A percentile compares a stretch with the other conserved stretches of the same genome.
Conservation (phyloP, 1,139 yeast species). For the Sugiyamaella novakii region DNA sequence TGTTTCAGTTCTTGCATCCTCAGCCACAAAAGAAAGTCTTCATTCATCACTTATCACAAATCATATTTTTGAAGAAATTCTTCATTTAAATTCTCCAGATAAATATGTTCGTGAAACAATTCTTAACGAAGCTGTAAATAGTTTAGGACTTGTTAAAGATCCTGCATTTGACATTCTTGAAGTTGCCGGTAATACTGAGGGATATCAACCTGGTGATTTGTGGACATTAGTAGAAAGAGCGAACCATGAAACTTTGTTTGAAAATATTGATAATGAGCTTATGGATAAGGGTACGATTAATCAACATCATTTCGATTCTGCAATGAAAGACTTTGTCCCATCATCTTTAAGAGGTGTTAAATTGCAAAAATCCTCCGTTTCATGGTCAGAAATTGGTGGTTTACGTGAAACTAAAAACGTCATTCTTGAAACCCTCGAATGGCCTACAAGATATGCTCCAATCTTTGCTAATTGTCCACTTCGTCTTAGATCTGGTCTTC, state of each 20-base stretch:
- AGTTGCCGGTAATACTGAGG: slow-evolving; percentile 78
- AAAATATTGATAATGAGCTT: slow-evolving; percentile 23
- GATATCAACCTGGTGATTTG: slow-evolving; percentile 83
- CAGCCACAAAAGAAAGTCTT: slow-evolving; percentile 65
- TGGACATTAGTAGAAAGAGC: slow-evolving; percentile 73
- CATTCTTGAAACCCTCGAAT: slow-evolving; percentile 83
- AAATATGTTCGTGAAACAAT: slow-evolving; percentile 61
- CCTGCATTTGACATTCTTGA: slow-evolving; percentile 62
- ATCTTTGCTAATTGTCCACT: slow-evolving; percentile 87
- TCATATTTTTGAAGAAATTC: slow-evolving; percentile 68
- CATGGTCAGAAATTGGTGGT: slow-evolving; percentile 93
- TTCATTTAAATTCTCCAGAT: slow-evolving; percentile 68
- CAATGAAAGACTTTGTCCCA: slow-evolving; percentile 72
- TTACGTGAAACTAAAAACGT: slow-evolving; percentile 72
- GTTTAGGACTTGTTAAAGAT: slow-evolving; percentile 39
- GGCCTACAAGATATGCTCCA: slow-evolving; percentile 97
- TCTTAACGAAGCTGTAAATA: slow-evolving; percentile 50
- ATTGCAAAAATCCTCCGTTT: slow-evolving; percentile 70
- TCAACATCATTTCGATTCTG: slow-evolving; percentile 52
- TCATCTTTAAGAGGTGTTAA: slow-evolving; percentile 85
- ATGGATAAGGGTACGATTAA: slow-evolving; percentile 7
- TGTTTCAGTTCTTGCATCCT: slow-evolving; percentile 58
- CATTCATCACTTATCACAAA: slow-evolving; percentile 64
- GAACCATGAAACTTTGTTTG: slow-evolving; percentile 52
- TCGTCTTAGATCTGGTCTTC: slow-evolving; percentile 82